phyloP scores from a whole-genome alignment of 2,329 filamentous ascomycete genomes.

The Cadophora sp. region DNA sequence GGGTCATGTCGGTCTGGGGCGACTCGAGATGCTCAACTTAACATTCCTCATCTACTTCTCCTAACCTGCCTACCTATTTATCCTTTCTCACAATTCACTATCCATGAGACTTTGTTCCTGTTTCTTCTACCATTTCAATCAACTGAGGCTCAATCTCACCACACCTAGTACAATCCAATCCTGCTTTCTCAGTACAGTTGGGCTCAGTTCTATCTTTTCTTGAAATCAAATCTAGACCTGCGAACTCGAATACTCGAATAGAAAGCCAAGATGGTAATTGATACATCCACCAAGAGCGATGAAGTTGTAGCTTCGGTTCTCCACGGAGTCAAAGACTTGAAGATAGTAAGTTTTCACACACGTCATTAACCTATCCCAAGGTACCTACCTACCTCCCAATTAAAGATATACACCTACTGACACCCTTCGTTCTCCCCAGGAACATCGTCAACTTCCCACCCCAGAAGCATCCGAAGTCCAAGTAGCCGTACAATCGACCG shows the following conservation, averaged over 20 bases:
- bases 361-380: not conserved
- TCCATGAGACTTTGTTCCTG: not conserved
- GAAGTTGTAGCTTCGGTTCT: constrained; percentile 44
- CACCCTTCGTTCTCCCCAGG: constrained; percentile 32
- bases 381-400: not conserved
- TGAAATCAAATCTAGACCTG: not conserved
- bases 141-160: not conserved
- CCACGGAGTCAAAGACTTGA: constrained; percentile 45
- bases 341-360: constrained; percentile 39
- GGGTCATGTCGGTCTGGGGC: not conserved
- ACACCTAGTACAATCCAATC: not conserved
- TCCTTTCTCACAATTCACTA: not conserved
- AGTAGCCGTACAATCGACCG: constrained; percentile 87
- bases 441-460: constrained; percentile 38
- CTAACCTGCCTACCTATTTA: not conserved
- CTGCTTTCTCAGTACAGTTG: too few relatives aligned
- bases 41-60: not conserved
- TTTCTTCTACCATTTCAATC: not conserved
- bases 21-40: not conserved
- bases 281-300: constrained; percentile 21
- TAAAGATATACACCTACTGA: not conserved
- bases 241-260: not conserved
- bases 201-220: not conserved
- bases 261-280: constrained; percentile 24
- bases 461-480: constrained; percentile 69